A percentile compares a stretch with the other conserved stretches of the same genome.
Evolutionary conservation across 768 basidiomycete genomes (phyloP).

Genomic region (Pholiota conissans): DNA sequence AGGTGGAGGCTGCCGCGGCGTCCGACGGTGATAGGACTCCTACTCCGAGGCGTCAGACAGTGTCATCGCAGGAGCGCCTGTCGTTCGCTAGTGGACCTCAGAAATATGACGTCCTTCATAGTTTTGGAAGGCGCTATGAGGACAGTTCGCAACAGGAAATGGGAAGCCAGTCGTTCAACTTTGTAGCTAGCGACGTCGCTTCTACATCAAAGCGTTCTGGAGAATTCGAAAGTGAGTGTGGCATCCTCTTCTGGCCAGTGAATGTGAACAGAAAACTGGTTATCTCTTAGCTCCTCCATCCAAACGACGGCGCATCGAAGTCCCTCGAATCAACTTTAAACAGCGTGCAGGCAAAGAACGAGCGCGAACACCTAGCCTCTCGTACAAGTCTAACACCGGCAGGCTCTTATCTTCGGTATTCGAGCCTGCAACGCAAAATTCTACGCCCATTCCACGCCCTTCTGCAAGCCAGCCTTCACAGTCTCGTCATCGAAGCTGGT

Average conservation of each 20-base stretch:
- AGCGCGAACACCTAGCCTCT: neutral
- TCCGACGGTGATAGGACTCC: neutral
- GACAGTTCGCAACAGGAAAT: neutral
- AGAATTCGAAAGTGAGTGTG: slow-evolving; percentile 12
- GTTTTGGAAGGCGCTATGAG: neutral
- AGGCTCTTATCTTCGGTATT: slow-evolving; percentile 4
- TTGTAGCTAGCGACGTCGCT: neutral
- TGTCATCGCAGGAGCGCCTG: neutral
- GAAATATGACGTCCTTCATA: neutral
- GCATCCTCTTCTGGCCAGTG: neutral
- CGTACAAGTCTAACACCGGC: neutral
- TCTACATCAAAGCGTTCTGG: slow-evolving; percentile 9
- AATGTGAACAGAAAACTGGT: neutral
- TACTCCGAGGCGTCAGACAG: neutral
- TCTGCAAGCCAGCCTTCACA: slow-evolving; percentile 12
- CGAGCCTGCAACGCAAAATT: slow-evolving; percentile 15
- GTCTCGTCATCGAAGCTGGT: neutral
- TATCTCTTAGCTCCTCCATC: slow-evolving; percentile 3
- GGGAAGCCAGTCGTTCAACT: neutral
- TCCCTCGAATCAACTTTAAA: neutral
- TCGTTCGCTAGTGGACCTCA: neutral
- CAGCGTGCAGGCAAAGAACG: slow-evolving; percentile 7
- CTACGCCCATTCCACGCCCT: slow-evolving; percentile 4
- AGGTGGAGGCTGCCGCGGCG: neutral
- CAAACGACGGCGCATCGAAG: slow-evolving; percentile 9